A percentile compares a stretch with the other conserved stretches of the same genome.
Evolutionary conservation across 441 rosid genomes (phyloP).

Genomic region (Pelargonium australe): DNA sequence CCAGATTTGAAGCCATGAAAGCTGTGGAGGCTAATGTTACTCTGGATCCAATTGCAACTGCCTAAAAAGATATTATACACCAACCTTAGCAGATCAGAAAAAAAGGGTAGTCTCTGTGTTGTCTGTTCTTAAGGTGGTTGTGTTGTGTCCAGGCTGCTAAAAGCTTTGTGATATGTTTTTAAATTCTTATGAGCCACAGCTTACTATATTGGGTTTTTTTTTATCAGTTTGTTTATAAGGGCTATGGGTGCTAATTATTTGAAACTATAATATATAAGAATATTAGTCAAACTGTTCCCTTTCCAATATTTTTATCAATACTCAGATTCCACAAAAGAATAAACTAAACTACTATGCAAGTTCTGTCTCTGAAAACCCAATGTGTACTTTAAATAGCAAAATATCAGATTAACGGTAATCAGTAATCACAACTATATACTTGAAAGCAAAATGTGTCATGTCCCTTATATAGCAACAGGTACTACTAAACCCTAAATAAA

Average conservation of each 20-base stretch:
- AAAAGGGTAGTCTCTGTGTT: background rate
- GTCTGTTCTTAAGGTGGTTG: conserved; percentile 1
- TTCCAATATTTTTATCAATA: background rate
- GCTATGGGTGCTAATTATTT: conserved; percentile 1
- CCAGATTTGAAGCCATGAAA: conserved; percentile 86
- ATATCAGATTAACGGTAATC: background rate
- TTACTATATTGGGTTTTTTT: background rate
- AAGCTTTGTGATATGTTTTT: conserved; percentile 3
- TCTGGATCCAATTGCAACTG: conserved; percentile 43
- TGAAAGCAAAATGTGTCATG: background rate
- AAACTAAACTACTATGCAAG: background rate
- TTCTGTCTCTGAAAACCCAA: background rate
- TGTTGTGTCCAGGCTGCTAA: conserved; percentile 8
- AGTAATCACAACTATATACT: background rate
- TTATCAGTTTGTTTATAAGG: background rate
- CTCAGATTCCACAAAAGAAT: conserved; percentile 1
- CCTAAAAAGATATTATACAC: conserved; percentile 23
- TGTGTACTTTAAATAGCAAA: background rate
- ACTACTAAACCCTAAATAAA: background rate
- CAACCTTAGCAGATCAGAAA: background rate
- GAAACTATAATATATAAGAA: background rate
- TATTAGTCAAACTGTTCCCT: background rate
- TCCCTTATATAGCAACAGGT: background rate
- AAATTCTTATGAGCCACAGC: background rate
- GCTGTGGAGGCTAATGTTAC: conserved; percentile 29